Conservation (phyloP, 1,284 basidiomycete genomes). For the Cutaneotrichosporon sp. region DNA sequence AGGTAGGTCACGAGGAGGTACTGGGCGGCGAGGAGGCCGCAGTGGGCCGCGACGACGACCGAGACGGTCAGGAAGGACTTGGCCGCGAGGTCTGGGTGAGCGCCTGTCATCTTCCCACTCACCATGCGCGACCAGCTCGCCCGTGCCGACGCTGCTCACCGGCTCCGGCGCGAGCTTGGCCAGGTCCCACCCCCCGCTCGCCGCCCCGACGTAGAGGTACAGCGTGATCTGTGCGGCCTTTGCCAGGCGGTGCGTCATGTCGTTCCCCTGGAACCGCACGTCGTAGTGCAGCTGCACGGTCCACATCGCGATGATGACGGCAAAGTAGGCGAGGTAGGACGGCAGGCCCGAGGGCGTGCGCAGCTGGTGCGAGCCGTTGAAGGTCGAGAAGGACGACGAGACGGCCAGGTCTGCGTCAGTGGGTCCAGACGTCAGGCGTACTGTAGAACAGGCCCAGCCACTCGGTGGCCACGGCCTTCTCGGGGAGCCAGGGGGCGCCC, state of each 20-base stretch:
- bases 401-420: too few species aligned
- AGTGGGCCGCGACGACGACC: slow-evolving; percentile 23
- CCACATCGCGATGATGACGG: slow-evolving; percentile 37
- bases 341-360: too few species aligned
- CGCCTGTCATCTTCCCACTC: too few species aligned
- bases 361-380: too few species aligned
- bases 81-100: not conserved
- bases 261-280: slow-evolving; percentile 34
- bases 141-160: not conserved
- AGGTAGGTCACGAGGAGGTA: not conserved
- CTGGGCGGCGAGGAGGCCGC: too few species aligned
- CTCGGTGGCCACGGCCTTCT: too few species aligned
- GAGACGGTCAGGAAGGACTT: slow-evolving; percentile 28
- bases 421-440: too few species aligned
- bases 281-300: slow-evolving; percentile 37
- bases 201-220: slow-evolving; percentile 39
- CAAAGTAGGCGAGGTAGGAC: slow-evolving; percentile 23
- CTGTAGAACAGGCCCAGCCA: too few species aligned
- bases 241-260: slow-evolving; percentile 30
- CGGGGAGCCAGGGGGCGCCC: too few species aligned
- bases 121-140: not conserved
- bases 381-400: too few species aligned
- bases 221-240: slow-evolving; percentile 35
- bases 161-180: not conserved
- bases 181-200: slow-evolving; percentile 33